Base-by-base conservation (phyloP, 2,329 filamentous ascomycete genomes). In the Verticillium klebahnii region DNA sequence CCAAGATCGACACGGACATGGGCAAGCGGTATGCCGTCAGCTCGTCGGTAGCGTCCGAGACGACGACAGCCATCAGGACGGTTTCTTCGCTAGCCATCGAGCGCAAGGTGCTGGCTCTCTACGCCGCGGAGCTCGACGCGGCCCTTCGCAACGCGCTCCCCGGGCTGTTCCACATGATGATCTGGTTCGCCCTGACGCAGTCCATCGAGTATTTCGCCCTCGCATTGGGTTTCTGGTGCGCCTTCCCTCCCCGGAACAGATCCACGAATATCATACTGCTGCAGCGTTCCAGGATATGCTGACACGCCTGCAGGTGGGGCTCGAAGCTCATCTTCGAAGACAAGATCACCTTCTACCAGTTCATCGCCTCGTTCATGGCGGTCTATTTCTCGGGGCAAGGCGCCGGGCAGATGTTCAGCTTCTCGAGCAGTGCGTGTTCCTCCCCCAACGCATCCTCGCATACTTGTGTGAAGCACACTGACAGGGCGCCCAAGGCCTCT, bases 221-320 rank as follows among this genome's bases (percentile, higher is more conserved):
- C 31, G 75, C 73, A 1, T 62, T 78, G 2, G 73, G 69, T 0
- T 76, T 77, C 62, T 78, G 75, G 75, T 75, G 69, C 1, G 71
- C 8, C 1, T 17, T 5, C 11, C 15, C 19, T 34, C 23, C 23
- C 23, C 23, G n/a, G 9, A 12, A 34, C 29, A 29, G 29, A 29
- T 6, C 29, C 29, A 6, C 5, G 29, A 29, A 4, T 4, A 29
- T 29, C 29, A 6, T 29, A 29, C 29, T 29, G 29, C 29, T 1
- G 29, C 29, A 29, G 4, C 29, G 29, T 29, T 29, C 29, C 5
- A 3, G 32, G 8, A 11, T n/a, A n/a, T 32, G 14, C 57, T 58
- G 36, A 58, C 37, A 29, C 23, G 45, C 32, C 12, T 6, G 11
- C 14, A 58, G 57, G 57, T 58, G 57, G 57, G 57, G 57, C 9